Base-by-base conservation (phyloP, 2,329 filamentous ascomycete species). In the Neophaeococcomyces mojaviensis region DNA sequence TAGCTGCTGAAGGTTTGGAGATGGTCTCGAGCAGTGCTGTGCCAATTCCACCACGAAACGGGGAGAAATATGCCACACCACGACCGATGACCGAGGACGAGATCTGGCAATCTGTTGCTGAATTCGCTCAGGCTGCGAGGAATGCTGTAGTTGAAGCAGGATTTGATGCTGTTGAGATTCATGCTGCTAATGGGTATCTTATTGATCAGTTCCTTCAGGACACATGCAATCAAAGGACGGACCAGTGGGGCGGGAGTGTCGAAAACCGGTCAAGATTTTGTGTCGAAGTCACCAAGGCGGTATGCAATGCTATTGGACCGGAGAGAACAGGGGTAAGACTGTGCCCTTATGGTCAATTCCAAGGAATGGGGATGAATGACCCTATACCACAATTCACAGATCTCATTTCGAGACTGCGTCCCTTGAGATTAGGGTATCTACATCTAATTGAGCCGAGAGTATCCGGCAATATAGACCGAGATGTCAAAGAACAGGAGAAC, bases 341-440 rank as follows among this genome's bases (percentile, higher is more conserved):
- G 6, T 64, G 65, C 1, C 72, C 71, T 0, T 73, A 74, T 49
- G 71, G 73, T 2, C 54, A 74, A 2, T 78, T 72, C 55, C 32
- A 50, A 9, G 67, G 69, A 52, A 66, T 82, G 78, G 63, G 65
- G 39, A 81, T 81, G 75, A 51, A 61, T 0, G 68, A 83, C 30
- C 78, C 79, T 0, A 56, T 77, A 8, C 74, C 78, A 0, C 78
- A 83, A 47, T 84, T 82, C 56, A 64, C 64, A 0, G 66, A 82
- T 55, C 57, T 81, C 4, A 66, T 78, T 38, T 55, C 63, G 24
- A 67, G 70, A 19, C 62, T 79, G 5, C 72, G 69, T 50, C 60
- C 64, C 8, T 57, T 77, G 1, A 2, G 12, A 1, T 62, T 83
- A 6, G 72, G 76, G 1, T 82, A 78, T 54, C 55, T 82, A 1